Conservation (phyloP, 2,329 filamentous ascomycete genomes). For the Thielaviopsis ethacetica region DNA sequence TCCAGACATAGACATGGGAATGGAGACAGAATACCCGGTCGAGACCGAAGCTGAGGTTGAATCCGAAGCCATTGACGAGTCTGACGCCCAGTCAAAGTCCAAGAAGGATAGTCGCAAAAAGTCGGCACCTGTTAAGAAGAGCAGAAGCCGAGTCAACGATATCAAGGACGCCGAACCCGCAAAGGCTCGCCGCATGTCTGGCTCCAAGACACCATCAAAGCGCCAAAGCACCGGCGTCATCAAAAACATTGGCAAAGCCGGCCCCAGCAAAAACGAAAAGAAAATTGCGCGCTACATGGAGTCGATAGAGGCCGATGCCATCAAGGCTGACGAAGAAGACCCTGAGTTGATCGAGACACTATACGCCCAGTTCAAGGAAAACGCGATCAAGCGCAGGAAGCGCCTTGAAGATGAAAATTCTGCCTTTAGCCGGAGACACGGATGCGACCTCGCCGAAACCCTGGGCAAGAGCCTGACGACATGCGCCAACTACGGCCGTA, state of each 20-base stretch:
- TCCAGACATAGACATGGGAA: slow-evolving; percentile 6
- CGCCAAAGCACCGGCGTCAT: slow-evolving; percentile 42
- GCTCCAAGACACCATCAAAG: slow-evolving; percentile 36
- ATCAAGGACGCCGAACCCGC: slow-evolving; percentile 32
- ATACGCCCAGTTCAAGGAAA: slow-evolving; percentile 36
- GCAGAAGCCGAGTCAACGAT: slow-evolving; percentile 34
- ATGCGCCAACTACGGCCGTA: slow-evolving; percentile 55
- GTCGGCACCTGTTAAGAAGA: slow-evolving; percentile 14
- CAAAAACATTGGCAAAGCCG: slow-evolving; percentile 43
- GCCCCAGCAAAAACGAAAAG: slow-evolving; percentile 33
- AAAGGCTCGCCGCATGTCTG: slow-evolving; percentile 35
- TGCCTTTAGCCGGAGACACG: slow-evolving; percentile 45
- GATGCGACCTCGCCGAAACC: slow-evolving; percentile 40
- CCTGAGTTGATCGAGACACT: slow-evolving; percentile 27
- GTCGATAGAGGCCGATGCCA: slow-evolving; percentile 30
- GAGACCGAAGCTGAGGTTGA: slow-evolving; percentile 12
- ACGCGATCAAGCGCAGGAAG: slow-evolving; percentile 48
- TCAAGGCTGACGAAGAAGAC: slow-evolving; percentile 11
- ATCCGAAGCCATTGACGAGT: slow-evolving; percentile 10
- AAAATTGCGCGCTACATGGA: slow-evolving; percentile 22
- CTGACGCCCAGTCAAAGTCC: slow-evolving; percentile 12
- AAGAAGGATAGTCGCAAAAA: slow-evolving; percentile 12
- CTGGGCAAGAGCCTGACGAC: slow-evolving; percentile 46
- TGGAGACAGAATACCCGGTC: slow-evolving; percentile 5
- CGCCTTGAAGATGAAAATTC: slow-evolving; percentile 48